A percentile compares a stretch with the other conserved stretches of the same genome.
phyloP scores from a whole-genome alignment of 2,329 filamentous ascomycete genomes.

The Botrytis tulipae region DNA sequence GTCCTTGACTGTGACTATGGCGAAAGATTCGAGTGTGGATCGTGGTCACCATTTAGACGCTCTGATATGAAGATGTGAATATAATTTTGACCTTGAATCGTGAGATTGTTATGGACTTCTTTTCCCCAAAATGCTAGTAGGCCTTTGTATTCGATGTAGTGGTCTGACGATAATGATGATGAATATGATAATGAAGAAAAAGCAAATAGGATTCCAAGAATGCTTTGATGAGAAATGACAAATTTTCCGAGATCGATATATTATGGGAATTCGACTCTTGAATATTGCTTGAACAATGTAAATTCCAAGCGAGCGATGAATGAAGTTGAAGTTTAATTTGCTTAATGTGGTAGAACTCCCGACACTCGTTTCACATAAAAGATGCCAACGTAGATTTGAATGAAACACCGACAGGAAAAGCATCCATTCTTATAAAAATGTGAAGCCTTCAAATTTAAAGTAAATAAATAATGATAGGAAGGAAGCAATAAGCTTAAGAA shows the following conservation, averaged over 20 bases:
- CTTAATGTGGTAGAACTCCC: not conserved
- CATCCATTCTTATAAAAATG: conserved; percentile 19
- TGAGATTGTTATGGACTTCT: not conserved
- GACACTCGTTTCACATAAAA: not conserved
- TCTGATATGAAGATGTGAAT: not conserved
- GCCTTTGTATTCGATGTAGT: not conserved
- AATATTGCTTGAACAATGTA: conserved; percentile 1
- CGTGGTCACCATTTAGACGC: conserved; percentile 13
- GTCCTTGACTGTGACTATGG: conserved; percentile 7
- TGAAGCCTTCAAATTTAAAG: not conserved
- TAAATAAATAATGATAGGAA: not conserved
- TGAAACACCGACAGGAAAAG: not conserved
- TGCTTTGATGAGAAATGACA: not conserved
- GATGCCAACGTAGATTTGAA: not conserved
- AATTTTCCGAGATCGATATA: not conserved
- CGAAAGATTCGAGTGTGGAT: conserved; percentile 16
- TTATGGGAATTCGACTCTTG: not conserved
- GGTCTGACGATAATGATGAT: not conserved
- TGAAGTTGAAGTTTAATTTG: conserved; percentile 1
- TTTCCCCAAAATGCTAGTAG: not conserved
- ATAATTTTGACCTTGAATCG: not conserved
- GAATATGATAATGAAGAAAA: not conserved
- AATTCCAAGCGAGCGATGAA: not conserved
- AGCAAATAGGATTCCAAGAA: not conserved
- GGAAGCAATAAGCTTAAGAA: not conserved